Evolutionary conservation across 495 filamentous ascomycete genomes (phyloP), one percentile per base, ranked within the genome.

Genomic region (Tuber microsphaerosporum): DNA sequence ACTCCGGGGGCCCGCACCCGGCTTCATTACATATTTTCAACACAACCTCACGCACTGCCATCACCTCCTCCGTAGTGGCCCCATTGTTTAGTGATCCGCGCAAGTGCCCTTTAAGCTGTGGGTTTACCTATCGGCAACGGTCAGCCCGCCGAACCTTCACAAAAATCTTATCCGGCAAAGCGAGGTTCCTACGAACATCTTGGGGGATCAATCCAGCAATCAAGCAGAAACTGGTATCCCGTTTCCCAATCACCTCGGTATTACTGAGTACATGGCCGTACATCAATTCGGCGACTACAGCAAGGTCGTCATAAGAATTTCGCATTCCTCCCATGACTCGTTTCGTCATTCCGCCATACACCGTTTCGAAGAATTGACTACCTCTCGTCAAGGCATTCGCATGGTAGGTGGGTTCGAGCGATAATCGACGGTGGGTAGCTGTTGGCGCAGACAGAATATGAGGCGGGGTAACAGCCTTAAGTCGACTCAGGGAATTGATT

Each of bases 141-240:
- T 71, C 44, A 70, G 31, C 71, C 26, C 70, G 68, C 31, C 34
- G 17, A 43, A n/a, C 3, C 12, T 19, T 41, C n/a, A 48, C 26
- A 6, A 48, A 5, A 5, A 12, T 76, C 83, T 76, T 78, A 68
- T 75, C 46, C 31, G 45, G 70, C 74, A 72, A 39, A 20, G 37
- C 65, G 46, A 20, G 42, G 31, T 41, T 26, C 44, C 71, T 51
- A 43, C 41, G 74, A 70, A 87, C 86, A 77, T 88, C 87, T 82
- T 88, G 87, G 20, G 87, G 87, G 51, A 89, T 86, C 74, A 89
- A 75, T 9, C 85, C 88, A n/a, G 88, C 87, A n/a, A 89, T 81
- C 71, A 89, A 78, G 41, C 88, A 85, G 75, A 85, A 87, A 71
- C 87, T 88, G 5, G 84, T 89, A 76, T 89, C 87, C 31, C 81